Evolutionary conservation across 1,284 basidiomycete species (phyloP), one percentile per base, ranked within the genome.

Genomic region (Sporisorium reilianum): DNA sequence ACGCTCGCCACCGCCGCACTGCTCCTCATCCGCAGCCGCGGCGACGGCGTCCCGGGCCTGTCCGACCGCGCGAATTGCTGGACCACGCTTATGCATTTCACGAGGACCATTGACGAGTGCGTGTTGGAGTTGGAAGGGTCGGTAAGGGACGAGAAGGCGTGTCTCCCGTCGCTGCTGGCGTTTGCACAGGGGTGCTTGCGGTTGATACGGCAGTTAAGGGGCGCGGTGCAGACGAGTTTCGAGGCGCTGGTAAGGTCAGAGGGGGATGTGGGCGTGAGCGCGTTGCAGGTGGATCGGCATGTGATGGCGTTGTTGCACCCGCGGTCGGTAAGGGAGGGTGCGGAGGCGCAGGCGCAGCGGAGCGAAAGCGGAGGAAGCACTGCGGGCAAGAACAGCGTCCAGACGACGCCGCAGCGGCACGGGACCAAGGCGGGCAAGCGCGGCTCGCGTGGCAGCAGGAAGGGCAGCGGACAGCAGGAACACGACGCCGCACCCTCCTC

Each of bases 1-100:
- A 72, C 69, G 36, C 68, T 76, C 1, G 73, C 73, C 16, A 76
- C 73, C 2, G 73, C 61, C 10, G 53, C 73, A 9, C 56, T 76
- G 23, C 52, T 76, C 0, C 41, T 76, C 25, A 68, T 76, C 42
- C 64, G 73, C 14, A 72, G 68, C 65, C 59, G 62, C 25, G 73
- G 73, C 2, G 30, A 53, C n/a, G 73, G 73, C 2, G 64, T 76
- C 0, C 73, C 58, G 2, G 73, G 73, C 0, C 34, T 76, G 23
- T 41, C 68, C 0, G 62, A 62, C 41, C 41, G 61, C n/a, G 40
- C 57, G 3, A 65, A 52, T 25, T 76, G 73, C 56, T 76, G 68
- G 73, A 55, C 61, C 3, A 76, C 57, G 6, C 18, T 72, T 44
- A 68, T 64, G 48, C 68, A 72, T 25, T 71, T 72, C 28, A 56